phyloP scores from a whole-genome alignment of 208 protist species.

The Acanthamoeba pearcei region DNA sequence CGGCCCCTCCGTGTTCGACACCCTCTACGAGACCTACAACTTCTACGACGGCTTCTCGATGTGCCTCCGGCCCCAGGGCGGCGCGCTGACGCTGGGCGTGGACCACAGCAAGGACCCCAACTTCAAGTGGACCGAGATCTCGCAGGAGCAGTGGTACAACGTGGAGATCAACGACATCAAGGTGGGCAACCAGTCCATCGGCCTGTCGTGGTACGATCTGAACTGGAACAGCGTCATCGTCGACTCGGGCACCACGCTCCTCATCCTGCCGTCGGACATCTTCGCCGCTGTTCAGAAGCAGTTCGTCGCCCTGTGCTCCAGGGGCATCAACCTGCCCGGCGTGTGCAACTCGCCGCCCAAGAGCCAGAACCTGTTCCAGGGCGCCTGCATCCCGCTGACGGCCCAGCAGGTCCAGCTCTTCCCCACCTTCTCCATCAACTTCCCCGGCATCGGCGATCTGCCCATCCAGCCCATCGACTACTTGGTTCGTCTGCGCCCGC shows the following conservation, averaged over 20 bases:
- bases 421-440: conserved; percentile 25
- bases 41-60: conserved; percentile 50
- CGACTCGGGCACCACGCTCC: conserved; percentile 40
- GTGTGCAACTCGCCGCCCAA: not conserved
- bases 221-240: conserved; percentile 59
- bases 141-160: conserved; percentile 52
- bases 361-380: conserved; percentile 36
- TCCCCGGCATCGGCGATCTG: conserved; percentile 49
- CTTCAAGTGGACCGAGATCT: conserved; percentile 43
- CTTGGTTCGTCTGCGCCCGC: not conserved
- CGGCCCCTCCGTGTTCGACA: not conserved
- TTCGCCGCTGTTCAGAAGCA: conserved; percentile 18
- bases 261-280: conserved; percentile 20
- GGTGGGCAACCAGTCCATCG: conserved; percentile 29
- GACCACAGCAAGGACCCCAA: conserved; percentile 37
- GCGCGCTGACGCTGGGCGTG: not conserved
- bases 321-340: not conserved
- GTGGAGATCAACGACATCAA: conserved; percentile 58
- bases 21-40: conserved; percentile 31
- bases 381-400: conserved; percentile 1
- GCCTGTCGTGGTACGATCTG: conserved; percentile 22
- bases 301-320: conserved; percentile 25
- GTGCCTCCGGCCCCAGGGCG: conserved; percentile 26
- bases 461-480: conserved; percentile 42
- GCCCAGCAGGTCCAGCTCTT: not conserved